A percentile compares a stretch with the other conserved stretches of the same genome.
Evolutionary conservation across 2,329 filamentous ascomycete genomes (phyloP).

Genomic region (Nemania sp.): DNA sequence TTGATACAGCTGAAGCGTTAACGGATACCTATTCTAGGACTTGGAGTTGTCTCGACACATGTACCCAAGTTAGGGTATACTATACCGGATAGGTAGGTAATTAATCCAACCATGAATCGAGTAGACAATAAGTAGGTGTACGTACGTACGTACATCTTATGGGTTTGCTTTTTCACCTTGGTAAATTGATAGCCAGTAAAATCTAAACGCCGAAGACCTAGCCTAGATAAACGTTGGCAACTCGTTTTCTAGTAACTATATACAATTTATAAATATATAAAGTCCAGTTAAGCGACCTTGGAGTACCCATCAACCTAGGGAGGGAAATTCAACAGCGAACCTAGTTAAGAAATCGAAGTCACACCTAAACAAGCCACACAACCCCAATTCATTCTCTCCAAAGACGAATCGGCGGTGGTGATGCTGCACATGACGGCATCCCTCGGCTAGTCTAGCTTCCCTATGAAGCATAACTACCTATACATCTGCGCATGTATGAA

Average conservation of each 20-base stretch:
- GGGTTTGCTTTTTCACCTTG: conserved; percentile 14
- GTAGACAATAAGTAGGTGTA: conserved; percentile 11
- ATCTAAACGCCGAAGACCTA: not conserved
- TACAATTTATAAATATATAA: not conserved
- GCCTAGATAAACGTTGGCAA: conserved; percentile 10
- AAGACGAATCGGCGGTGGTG: conserved; percentile 8
- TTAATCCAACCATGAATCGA: conserved; percentile 5
- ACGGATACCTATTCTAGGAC: not conserved
- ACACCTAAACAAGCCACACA: too few relatives aligned
- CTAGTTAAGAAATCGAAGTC: too few relatives aligned
- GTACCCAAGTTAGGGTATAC: not conserved
- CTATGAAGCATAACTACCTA: not conserved
- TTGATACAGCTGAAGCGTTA: conserved; percentile 13
- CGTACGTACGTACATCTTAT: not conserved
- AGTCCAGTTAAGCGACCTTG: not conserved
- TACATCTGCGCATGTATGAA: conserved; percentile 15
- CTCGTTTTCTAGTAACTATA: not conserved
- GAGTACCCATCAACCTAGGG: not conserved
- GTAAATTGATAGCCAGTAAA: conserved; percentile 1
- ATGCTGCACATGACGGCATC: not conserved
- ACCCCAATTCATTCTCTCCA: not conserved
- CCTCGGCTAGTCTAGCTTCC: not conserved
- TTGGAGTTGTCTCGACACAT: conserved; percentile 8
- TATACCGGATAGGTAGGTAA: not conserved
- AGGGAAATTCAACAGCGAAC: not conserved